These are phyloP conservation scores for Exophiala oligosperma DNA, from an alignment of 2,329 filamentous ascomycete genomes.

Conservation along the genomic window DNA sequence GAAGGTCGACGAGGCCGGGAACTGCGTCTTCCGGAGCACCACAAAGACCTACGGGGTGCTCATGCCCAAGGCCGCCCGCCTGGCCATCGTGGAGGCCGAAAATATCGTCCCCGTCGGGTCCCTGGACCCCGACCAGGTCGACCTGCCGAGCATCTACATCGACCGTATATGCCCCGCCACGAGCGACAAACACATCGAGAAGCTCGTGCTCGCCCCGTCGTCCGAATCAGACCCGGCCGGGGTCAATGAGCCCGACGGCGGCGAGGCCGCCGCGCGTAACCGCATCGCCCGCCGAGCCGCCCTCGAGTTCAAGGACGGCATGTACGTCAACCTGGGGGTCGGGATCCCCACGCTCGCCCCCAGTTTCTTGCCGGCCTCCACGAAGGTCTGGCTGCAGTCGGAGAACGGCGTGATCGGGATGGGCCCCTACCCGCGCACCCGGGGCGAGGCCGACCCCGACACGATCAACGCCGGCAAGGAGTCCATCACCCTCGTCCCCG, in stretches of 20 bases:
- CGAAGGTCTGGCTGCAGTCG: conserved; percentile 78
- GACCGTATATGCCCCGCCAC: conserved; percentile 77
- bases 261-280: conserved; percentile 59
- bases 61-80: conserved; percentile 77
- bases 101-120: conserved; percentile 75
- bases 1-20: conserved; percentile 74
- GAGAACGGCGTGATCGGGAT: conserved; percentile 86
- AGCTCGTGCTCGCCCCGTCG: conserved; percentile 41
- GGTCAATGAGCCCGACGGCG: conserved; percentile 37
- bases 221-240: too few species aligned
- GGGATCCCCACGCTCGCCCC: conserved; percentile 81
- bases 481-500: conserved; percentile 76
- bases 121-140: conserved; percentile 71
- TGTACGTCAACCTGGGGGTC: conserved; percentile 78
- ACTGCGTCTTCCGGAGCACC: conserved; percentile 75
- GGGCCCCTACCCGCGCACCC: conserved; percentile 72
- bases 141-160: conserved; percentile 80
- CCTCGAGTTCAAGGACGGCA: conserved; percentile 76
- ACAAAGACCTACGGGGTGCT: conserved; percentile 73
- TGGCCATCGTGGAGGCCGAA: conserved; percentile 83
- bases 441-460: conserved; percentile 71
- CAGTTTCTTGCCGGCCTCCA: conserved; percentile 66
- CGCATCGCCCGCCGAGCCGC: conserved; percentile 76
- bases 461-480: conserved; percentile 88
- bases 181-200: conserved; percentile 71